Base-by-base conservation (phyloP, 345 rosid species). In the Murraya paniculata region DNA sequence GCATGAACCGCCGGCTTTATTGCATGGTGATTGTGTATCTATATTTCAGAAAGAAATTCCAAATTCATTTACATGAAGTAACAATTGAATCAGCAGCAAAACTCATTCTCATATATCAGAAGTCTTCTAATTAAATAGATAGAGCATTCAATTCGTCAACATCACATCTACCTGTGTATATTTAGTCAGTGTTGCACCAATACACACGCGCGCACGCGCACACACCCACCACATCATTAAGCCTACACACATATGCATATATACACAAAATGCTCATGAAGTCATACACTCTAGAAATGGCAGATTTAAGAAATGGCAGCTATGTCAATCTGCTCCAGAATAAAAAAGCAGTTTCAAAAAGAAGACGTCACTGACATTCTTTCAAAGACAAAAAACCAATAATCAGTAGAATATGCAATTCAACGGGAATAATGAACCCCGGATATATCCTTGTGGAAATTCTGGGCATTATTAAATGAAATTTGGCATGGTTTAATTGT, bases 31-130 rank as follows among this genome's bases (percentile, higher is more conserved):
- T 59, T 59, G 7, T 14, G 2, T 4, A 56, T 60, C 39, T 60
- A 28, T 13, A 4, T 61, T 18, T 60, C 16, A 41, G 18, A 61
- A 36, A 59, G 58, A 7, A 60, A 73, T 73, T 38, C 77, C 38
- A 60, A 6, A 36, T 36, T 35, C 30, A 73, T 73, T 45, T 39
- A 19, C 3, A 27, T 28, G 18, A 4, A 6, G n/a, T 64, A 36
- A 45, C 39, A 25, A 64, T 21, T 31, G 21, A 9, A 60, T 10
- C 69, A 27, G 62, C 78, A 45, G 61, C 62, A 62, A 13, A 59
- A 28, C 27, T 75, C 7, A n/a, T 64, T 75, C 71, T 22, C 60
- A 8, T 27, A 61, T 14, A 56, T 72, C 65, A 72, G 53, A 72
- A 72, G 39, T 74, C 68, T 36, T 18, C 27, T 9, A 58, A 73